These are phyloP conservation scores for Cytospora mali DNA, from an alignment of 2,329 filamentous ascomycete genomes.

Conservation along the genomic window DNA sequence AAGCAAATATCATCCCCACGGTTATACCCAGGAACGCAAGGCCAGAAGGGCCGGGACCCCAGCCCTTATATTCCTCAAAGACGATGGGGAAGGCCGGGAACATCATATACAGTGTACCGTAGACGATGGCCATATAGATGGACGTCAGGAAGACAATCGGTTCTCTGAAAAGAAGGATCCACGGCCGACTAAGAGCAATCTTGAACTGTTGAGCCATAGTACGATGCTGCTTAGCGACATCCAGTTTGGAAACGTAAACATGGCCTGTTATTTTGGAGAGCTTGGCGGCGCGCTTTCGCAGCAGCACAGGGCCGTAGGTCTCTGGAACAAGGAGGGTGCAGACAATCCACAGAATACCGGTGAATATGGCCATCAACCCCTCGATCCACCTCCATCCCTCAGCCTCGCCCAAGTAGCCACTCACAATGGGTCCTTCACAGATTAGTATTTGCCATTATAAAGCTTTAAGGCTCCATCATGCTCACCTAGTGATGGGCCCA, in stretches of 20 bases:
- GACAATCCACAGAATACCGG: constrained; percentile 60
- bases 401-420: constrained; percentile 66
- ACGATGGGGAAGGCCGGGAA: constrained; percentile 68
- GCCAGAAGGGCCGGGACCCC: constrained; percentile 61
- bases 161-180: constrained; percentile 70
- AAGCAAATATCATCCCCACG: constrained; percentile 64
- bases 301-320: constrained; percentile 62
- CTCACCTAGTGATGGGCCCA: constrained; percentile 58
- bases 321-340: constrained; percentile 57
- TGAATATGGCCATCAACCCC: constrained; percentile 66
- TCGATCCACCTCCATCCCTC: constrained; percentile 73
- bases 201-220: constrained; percentile 55
- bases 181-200: constrained; percentile 63
- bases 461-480: rapidly evolving
- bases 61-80: constrained; percentile 62
- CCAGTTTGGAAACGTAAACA: constrained; percentile 57
- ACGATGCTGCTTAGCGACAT: constrained; percentile 43
- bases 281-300: constrained; percentile 55
- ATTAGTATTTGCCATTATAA: constrained; percentile 1
- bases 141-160: constrained; percentile 47
- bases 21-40: constrained; percentile 70
- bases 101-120: constrained; percentile 41
- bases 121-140: constrained; percentile 27
- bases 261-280: constrained; percentile 57
- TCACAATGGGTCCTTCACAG: constrained; percentile 58